Percentiles rank a stretch among this genome's conserved stretches.
Conservation (phyloP, 108 stramenopile genomes). For the Discostella stelligeroides region DNA sequence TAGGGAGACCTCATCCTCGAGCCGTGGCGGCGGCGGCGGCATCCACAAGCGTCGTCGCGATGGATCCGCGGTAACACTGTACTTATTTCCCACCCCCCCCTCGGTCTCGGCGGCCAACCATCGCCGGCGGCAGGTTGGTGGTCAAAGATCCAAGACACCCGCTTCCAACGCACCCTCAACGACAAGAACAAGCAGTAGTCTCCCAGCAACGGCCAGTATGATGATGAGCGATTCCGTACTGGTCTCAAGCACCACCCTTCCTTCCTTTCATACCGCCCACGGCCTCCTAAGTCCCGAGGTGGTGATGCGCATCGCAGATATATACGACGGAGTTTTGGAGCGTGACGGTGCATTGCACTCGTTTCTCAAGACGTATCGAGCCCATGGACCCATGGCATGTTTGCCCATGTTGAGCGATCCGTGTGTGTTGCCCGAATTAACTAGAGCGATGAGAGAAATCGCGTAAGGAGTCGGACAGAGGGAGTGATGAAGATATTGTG, state of each 20-base stretch:
- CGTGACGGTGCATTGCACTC: constrained; percentile 28
- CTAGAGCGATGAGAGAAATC: constrained; percentile 79
- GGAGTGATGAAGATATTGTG: too few species aligned
- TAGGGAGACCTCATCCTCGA: too few species aligned
- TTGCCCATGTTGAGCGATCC: constrained; percentile 78
- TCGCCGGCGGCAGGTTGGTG: neutral
- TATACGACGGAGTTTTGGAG: constrained; percentile 13
- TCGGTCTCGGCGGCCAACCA: constrained; percentile 28
- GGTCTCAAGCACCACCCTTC: constrained; percentile 63
- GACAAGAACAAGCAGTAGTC: neutral
- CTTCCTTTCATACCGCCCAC: constrained; percentile 69
- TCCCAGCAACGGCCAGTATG: constrained; percentile 4
- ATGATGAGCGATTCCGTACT: constrained; percentile 56
- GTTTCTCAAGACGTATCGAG: constrained; percentile 65
- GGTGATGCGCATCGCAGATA: constrained; percentile 72
- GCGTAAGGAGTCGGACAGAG: too few species aligned
- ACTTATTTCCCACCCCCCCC: constrained; percentile 31
- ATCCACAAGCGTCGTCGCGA: constrained; percentile 24
- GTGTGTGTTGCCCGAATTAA: constrained; percentile 71
- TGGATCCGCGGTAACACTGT: constrained; percentile 28
- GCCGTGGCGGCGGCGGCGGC: too few species aligned
- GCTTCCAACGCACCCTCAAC: neutral
- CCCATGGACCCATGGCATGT: constrained; percentile 81
- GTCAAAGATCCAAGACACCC: constrained; percentile 12
- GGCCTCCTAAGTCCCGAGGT: constrained; percentile 83